These are phyloP conservation scores for Coemansia sp. DNA, from an alignment of 192 early-diverging fungal species.

Conservation along the genomic window DNA sequence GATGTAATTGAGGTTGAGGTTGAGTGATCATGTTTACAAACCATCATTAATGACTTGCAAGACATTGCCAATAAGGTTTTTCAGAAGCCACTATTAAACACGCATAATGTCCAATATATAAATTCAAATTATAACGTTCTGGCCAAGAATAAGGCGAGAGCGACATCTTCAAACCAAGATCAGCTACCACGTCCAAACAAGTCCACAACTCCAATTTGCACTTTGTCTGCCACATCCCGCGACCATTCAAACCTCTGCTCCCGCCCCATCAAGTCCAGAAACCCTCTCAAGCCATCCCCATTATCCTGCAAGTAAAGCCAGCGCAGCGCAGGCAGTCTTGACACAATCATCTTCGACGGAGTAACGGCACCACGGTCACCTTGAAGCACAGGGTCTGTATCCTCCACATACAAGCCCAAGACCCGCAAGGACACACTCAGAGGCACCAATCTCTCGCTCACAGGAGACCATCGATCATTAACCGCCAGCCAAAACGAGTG, in stretches of 20 bases:
- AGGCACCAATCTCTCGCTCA: neutral
- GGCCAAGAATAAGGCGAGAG: too few relatives aligned
- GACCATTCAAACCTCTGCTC: slow-evolving; percentile 17
- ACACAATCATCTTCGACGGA: slow-evolving; percentile 9
- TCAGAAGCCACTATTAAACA: neutral
- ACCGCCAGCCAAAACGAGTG: slow-evolving; percentile 13
- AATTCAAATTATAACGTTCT: neutral
- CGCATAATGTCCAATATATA: neutral
- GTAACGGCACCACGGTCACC: neutral
- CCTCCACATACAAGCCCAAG: slow-evolving; percentile 8
- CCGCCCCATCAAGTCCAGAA: neutral
- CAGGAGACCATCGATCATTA: neutral
- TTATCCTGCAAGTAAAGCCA: slow-evolving; percentile 5
- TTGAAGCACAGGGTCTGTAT: neutral
- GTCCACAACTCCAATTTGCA: neutral
- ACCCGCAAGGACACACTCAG: slow-evolving; percentile 11
- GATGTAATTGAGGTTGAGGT: too few relatives aligned
- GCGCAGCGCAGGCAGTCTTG: slow-evolving; percentile 5
- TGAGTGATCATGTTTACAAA: too few relatives aligned
- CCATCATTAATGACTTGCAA: too few relatives aligned
- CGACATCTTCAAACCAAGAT: neutral
- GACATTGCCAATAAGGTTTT: neutral
- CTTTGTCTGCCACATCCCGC: slow-evolving; percentile 3
- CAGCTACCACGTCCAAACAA: neutral
- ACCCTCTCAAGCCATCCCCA: neutral